Evolutionary conservation across 108 stramenopile genomes (phyloP), one percentile per base, ranked within the genome.

Genomic region (Conticribra weissflogii): DNA sequence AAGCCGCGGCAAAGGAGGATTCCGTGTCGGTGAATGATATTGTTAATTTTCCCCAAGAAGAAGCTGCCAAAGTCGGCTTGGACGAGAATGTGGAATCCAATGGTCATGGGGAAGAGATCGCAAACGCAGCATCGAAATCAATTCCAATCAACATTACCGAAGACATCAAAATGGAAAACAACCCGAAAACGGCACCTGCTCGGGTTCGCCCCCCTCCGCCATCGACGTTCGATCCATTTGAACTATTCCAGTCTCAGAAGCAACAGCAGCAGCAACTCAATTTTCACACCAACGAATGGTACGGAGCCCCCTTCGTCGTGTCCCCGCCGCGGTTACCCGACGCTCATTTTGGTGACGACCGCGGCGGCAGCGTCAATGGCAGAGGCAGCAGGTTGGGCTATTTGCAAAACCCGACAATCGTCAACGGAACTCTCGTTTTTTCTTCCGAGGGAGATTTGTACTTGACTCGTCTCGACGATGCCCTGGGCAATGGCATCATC

Each of bases 371-470:
- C 33, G 55, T 18, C 66, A 56, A 68, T 31, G 54, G 0, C 22
- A 30, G 2, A 12, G 25, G 25, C 0, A 36, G 23, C 27, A 25
- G 67, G 21, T 19, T 74, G 2, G 89, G 86, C 21, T 90, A 83
- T 36, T 46, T 90, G 28, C 71, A 46, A 28, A 54, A 82, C 54
- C 89, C 89, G 8, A 61, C 79, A 54, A 56, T 88, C 23, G 81
- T 83, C 61, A 80, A 84, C 28, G 46, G 66, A 51, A 68, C 78
- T 2, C 24, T 90, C 12, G 89, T 90, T 44, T 90, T 90, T 81
- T 73, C 79, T 16, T 64, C 70, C 0, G 86, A 90, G 68, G 89
- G 89, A 15, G 85, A 88, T 57, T 70, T 79, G 34, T 90, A 86
- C 71, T 41, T 86, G 4, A 88, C 85, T 27, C 71, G 69, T 49